Percentiles rank a stretch among this genome's conserved stretches.
Conservation (phyloP, 805 yeast genomes). For the Teunomyces kruisii region DNA sequence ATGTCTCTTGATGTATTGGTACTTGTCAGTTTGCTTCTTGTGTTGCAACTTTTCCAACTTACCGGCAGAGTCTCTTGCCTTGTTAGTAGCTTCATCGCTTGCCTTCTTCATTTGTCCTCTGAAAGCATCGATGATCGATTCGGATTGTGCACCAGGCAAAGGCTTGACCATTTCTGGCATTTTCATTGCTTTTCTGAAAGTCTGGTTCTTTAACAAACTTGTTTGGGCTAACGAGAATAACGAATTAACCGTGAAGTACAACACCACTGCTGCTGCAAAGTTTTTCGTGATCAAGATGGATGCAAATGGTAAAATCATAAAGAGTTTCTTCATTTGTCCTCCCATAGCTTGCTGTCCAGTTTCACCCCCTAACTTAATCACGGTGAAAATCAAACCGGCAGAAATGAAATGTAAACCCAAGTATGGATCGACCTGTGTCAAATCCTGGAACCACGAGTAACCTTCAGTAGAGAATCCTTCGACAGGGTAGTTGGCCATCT, state of each 20-base stretch:
- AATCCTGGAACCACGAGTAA: constrained; percentile 76
- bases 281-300: constrained; percentile 89
- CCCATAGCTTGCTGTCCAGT: constrained; percentile 66
- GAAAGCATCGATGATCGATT: constrained; percentile 39
- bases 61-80: constrained; percentile 34
- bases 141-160: constrained; percentile 27
- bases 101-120: constrained; percentile 30
- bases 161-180: constrained; percentile 57
- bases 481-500: constrained; percentile 81
- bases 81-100: constrained; percentile 31
- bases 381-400: constrained; percentile 70
- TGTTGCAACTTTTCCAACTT: constrained; percentile 27
- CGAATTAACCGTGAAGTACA: constrained; percentile 84
- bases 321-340: constrained; percentile 60
- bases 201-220: constrained; percentile 54
- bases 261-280: constrained; percentile 79
- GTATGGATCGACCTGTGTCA: constrained; percentile 86
- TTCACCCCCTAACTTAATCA: constrained; percentile 87
- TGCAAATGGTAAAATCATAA: constrained; percentile 72
- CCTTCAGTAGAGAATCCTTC: constrained; percentile 82
- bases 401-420: constrained; percentile 82
- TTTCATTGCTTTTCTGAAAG: constrained; percentile 56
- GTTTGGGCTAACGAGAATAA: constrained; percentile 73
- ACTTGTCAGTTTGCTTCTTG: constrained; percentile 12
- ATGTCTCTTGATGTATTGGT: constrained; percentile 42